Base-by-base conservation (phyloP, 2,329 filamentous ascomycete genomes). In the Magnaporthiopsis incrustans region DNA sequence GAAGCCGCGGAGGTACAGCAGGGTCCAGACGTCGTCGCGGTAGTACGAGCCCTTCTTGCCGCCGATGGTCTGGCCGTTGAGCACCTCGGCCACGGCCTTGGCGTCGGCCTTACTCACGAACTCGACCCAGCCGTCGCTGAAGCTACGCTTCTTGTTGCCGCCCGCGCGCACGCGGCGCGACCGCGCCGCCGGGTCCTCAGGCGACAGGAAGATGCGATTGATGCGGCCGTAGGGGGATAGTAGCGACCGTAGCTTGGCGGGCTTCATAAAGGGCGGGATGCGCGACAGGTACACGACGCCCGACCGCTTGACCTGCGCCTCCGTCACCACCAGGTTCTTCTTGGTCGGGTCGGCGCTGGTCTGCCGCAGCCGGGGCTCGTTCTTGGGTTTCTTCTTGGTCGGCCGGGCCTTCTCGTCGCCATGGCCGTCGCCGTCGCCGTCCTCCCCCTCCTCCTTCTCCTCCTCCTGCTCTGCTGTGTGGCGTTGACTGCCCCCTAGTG, bases 191-290 rank as follows among this genome's bases (percentile, higher is more conserved):
- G 87, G 83, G 71, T 92, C 87, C 76, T 95, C 90, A 15, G 90
- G 90, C 0, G 89, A 86, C 25, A 94, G 82, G 77, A 93, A 94
- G 64, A 92, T 87, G 69, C 90, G 88, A 71, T 90, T 90, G 71
- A 94, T 85, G 56, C 81, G 80, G 66, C 91, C 91, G 76, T 92
- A 91, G 12, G 88, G 89, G 66, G 87, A 82, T 63, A 95, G 85
- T 18, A 92, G 85, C 25, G 88, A 87, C 68, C 89, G 87, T 57
- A 95, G 81, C 72, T 93, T 93, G 62, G 82, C 79, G 8, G 91
- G 90, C 71, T 92, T 93, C 90, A 96, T 95, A 76, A 93, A 96
- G 0, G 92, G 92, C 4, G 92, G 91, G 67, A 95, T 85, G 65
- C 91, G 87, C 5, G 90, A 94, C 67, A 96, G 81, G 77, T 95